A percentile compares a stretch with the other conserved stretches of the same genome.
These are phyloP conservation scores for Lipomyces oligophaga DNA, from an alignment of 805 yeast genomes.

Conservation along the genomic window DNA sequence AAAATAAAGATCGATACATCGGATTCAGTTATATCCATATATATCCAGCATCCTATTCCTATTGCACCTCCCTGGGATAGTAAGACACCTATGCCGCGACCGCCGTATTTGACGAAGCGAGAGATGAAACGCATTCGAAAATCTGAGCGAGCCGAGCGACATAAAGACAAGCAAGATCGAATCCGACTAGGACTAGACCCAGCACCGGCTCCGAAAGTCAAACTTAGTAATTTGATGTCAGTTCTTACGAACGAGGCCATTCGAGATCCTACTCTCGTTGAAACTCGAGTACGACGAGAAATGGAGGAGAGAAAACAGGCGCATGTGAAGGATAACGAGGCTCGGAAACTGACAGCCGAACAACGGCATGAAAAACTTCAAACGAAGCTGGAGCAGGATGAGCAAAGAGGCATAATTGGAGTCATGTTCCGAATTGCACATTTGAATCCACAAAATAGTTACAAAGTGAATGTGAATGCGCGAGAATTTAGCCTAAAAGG, in stretches of 20 bases:
- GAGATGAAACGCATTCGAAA: conserved; percentile 73
- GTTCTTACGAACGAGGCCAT: conserved; percentile 83
- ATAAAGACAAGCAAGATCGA: conserved; percentile 70
- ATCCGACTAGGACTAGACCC: conserved; percentile 78
- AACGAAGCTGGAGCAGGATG: conserved; percentile 47
- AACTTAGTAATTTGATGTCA: conserved; percentile 76
- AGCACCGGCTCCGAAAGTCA: conserved; percentile 86
- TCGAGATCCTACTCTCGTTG: conserved; percentile 84
- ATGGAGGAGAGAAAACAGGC: conserved; percentile 55
- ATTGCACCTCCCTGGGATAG: conserved; percentile 56
- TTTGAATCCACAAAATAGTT: conserved; percentile 64
- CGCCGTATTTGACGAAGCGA: conserved; percentile 64
- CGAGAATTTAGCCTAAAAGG: conserved; percentile 69
- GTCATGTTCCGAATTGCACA: conserved; percentile 56
- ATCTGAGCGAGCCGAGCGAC: conserved; percentile 58
- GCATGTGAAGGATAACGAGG: conserved; percentile 61
- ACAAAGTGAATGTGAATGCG: conserved; percentile 76
- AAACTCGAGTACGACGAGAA: conserved; percentile 62
- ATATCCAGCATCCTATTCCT: conserved; percentile 79
- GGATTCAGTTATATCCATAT: conserved; percentile 56
- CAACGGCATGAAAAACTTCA: conserved; percentile 50
- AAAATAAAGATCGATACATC: conserved; percentile 36
- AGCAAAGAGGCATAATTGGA: conserved; percentile 50
- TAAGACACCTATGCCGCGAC: conserved; percentile 41
- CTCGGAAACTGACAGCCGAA: conserved; percentile 58